phyloP scores from a whole-genome alignment of 2,329 filamentous ascomycete species.

The Fusarium haematococcum region DNA sequence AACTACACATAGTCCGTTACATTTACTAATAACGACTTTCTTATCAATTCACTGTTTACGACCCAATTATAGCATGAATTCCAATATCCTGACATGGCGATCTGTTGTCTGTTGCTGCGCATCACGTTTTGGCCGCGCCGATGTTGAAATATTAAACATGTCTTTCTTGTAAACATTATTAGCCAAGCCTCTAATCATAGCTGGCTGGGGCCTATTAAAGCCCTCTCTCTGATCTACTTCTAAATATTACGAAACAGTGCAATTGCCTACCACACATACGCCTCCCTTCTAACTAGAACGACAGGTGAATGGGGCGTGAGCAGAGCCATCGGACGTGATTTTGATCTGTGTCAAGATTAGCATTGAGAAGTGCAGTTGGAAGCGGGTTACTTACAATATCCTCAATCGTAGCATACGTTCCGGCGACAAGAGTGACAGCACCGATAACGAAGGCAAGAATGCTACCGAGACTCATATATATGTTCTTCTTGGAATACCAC shows the following conservation, averaged over 20 bases:
- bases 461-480: slow-evolving; percentile 28
- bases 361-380: accelerated
- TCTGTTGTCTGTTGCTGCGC: not conserved
- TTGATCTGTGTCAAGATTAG: slow-evolving; percentile 21
- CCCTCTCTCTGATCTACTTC: not conserved
- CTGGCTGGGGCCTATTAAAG: not conserved
- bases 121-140: not conserved
- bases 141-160: not conserved
- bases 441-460: slow-evolving; percentile 35
- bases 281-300: slow-evolving; percentile 16
- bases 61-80: not conserved
- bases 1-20: not conserved
- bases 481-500: slow-evolving; percentile 35
- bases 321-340: slow-evolving; percentile 26
- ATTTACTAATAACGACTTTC: not conserved
- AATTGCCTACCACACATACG: not conserved
- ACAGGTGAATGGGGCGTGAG: slow-evolving; percentile 41
- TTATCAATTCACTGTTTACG: not conserved
- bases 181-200: not conserved
- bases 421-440: slow-evolving; percentile 32
- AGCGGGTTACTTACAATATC: slow-evolving; percentile 24
- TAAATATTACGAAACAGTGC: not conserved
- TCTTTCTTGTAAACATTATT: not conserved
- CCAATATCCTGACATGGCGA: not conserved
- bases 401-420: slow-evolving; percentile 37